Evolutionary conservation across 1,284 basidiomycete species (phyloP), one percentile per base, ranked within the genome.

Genomic region (Lentinula novae-zelandiae): DNA sequence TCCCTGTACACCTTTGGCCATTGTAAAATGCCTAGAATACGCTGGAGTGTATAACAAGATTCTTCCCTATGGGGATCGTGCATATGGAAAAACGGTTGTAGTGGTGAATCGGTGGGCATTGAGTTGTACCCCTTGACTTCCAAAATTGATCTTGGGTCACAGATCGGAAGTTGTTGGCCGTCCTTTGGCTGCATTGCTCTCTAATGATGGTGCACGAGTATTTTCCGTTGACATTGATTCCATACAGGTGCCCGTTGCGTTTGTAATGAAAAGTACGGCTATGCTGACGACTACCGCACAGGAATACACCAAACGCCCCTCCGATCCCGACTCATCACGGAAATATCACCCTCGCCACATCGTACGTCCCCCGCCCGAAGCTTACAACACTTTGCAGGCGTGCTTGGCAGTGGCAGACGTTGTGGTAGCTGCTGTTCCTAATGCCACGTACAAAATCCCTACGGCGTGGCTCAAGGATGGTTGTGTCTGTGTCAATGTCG

Each of bases 151-250:
- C 42, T 27, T 27, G 27, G 27, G 27, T 27, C 3, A 33, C 67
- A 95, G 95, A 64, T 97, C 94, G 46, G 96, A 98, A 73, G 96
- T 98, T 20, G 96, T 98, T 20, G 96, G 96, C 27, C 83, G 96
- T 58, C 96, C 96, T 2, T 82, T 98, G 8, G 96, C 95, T 0
- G 96, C 96, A 3, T 79, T 98, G 55, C 83, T 98, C 49, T 87
- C 95, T 12, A 98, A 98, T 72, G 96, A 98, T 70, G 96, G 96
- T 42, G 96, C 96, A 2, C 84, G 94, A 9, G 96, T 98, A 1
- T 91, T 96, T 71, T 95, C 93, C 8, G 93, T 93, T 22, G 96
- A 99, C 73, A 92, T 98, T 62, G 94, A 96, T 73, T 93, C 91
- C 27, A 90, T 93, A 57, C 93, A 95, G 75, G 92, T 88, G 62